A percentile compares a stretch with the other conserved stretches of the same genome.
phyloP scores from a whole-genome alignment of 306 rosid genomes.

The Vicia villosa region DNA sequence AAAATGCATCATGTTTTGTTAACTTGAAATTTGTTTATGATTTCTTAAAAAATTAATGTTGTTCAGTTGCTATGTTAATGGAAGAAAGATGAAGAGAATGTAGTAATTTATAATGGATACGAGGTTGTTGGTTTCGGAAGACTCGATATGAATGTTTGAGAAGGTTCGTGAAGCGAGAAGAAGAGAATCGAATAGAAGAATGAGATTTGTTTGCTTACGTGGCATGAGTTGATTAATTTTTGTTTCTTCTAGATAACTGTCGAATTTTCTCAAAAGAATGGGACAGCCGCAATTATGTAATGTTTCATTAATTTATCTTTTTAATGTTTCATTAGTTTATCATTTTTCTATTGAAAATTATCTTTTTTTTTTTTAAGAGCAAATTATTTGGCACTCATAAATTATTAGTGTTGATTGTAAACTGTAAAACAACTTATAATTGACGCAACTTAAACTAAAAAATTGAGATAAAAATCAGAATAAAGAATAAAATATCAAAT shows the following conservation, averaged over 20 bases:
- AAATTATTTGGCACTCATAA: no score
- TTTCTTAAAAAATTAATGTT: background rate
- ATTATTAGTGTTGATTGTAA: no score
- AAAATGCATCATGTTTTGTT: constrained; percentile 24
- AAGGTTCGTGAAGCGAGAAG: constrained; percentile 33
- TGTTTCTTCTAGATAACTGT: constrained; percentile 28
- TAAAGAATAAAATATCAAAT: no score
- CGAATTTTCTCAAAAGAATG: background rate
- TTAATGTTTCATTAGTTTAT: no score
- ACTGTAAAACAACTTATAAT: no score
- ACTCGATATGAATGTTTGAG: constrained; percentile 42
- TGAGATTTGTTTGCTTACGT: background rate
- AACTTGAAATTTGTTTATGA: background rate
- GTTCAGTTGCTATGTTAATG: background rate
- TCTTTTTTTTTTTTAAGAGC: no score
- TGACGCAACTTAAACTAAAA: no score
- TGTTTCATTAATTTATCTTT: no score
- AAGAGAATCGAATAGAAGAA: background rate
- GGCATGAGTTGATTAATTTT: background rate
- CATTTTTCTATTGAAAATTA: no score
- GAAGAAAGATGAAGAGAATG: background rate
- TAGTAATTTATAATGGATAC: constrained; percentile 1
- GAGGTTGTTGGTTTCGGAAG: background rate
- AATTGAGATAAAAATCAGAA: no score
- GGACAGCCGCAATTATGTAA: no score